These are phyloP conservation scores for Aaosphaeria pasadenensis DNA, from an alignment of 2,329 filamentous ascomycete species.

Conservation along the genomic window DNA sequence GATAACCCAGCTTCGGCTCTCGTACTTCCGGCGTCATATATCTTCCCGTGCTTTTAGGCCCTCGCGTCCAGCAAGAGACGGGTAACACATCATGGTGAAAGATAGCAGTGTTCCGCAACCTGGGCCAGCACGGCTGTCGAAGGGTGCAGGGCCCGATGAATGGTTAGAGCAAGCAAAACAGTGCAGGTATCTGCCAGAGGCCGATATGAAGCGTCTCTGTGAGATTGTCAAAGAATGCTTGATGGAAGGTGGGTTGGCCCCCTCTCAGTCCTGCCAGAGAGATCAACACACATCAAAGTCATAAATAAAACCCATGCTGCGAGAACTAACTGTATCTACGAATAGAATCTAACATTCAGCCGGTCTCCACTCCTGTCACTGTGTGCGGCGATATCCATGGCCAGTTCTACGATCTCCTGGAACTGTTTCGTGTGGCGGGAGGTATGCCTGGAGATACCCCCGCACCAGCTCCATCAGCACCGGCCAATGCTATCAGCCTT, in stretches of 20 bases:
- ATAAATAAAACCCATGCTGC: neutral
- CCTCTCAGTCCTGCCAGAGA: too few species aligned
- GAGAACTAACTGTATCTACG: neutral
- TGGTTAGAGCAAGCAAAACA: constrained; percentile 97
- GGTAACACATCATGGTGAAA: constrained; percentile 42
- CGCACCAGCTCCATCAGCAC: constrained; percentile 61
- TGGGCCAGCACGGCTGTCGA: constrained; percentile 79
- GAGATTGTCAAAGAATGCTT: constrained; percentile 98
- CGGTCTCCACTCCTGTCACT: constrained; percentile 93
- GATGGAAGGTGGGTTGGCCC: constrained; percentile 75
- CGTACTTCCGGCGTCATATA: neutral
- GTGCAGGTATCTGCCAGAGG: constrained; percentile 93
- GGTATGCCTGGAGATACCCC: constrained; percentile 85
- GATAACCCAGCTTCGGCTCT: neutral
- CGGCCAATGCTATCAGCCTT: constrained; percentile 74
- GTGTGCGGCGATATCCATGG: constrained; percentile 98
- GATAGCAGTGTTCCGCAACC: constrained; percentile 74
- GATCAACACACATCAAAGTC: too few species aligned
- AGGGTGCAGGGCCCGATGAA: constrained; percentile 85
- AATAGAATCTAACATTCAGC: constrained; percentile 95
- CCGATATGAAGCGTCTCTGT: constrained; percentile 97
- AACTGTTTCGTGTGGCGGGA: constrained; percentile 93
- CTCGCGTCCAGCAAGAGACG: neutral
- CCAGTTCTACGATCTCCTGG: constrained; percentile 96
- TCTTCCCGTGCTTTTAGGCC: too few species aligned